Evolutionary conservation across 768 basidiomycete genomes (phyloP).

Genomic region (Paxillus ammoniavirescens): DNA sequence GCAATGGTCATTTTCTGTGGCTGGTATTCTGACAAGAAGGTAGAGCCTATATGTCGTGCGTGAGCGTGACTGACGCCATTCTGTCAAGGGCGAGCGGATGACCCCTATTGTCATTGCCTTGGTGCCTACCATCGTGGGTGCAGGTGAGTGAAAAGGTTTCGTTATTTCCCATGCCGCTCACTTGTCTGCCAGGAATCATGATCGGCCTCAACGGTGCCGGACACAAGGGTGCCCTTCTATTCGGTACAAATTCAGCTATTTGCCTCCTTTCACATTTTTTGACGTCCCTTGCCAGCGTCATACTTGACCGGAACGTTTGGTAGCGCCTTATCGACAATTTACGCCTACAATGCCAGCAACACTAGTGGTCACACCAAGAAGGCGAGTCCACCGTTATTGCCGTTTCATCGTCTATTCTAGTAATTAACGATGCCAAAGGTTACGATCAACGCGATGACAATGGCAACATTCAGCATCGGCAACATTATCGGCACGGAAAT

Average conservation of each 20-base stretch:
- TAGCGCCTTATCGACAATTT: constrained; percentile 55
- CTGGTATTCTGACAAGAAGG: constrained; percentile 67
- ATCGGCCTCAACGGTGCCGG: constrained; percentile 51
- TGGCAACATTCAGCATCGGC: constrained; percentile 52
- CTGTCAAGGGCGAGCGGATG: constrained; percentile 54
- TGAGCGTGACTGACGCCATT: background rate
- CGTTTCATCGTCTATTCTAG: background rate
- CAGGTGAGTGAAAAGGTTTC: constrained; percentile 34
- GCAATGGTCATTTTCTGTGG: constrained; percentile 51
- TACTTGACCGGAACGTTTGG: constrained; percentile 58
- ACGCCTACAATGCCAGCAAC: constrained; percentile 65
- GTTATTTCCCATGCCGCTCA: background rate
- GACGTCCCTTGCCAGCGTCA: constrained; percentile 32
- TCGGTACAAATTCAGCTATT: constrained; percentile 38
- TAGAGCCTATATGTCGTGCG: constrained; percentile 13
- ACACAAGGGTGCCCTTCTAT: constrained; percentile 52
- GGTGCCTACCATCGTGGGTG: constrained; percentile 56
- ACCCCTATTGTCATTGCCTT: constrained; percentile 56
- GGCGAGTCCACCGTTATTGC: constrained; percentile 15
- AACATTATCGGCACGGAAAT: constrained; percentile 66
- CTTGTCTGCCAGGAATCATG: constrained; percentile 38
- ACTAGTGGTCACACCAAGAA: constrained; percentile 69
- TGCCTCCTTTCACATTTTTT: background rate
- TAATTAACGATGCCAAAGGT: constrained; percentile 28
- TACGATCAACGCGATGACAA: constrained; percentile 60